A percentile compares a stretch with the other conserved stretches of the same genome.
Conservation (phyloP, 2,329 filamentous ascomycete species). For the Alternaria ventricosa region DNA sequence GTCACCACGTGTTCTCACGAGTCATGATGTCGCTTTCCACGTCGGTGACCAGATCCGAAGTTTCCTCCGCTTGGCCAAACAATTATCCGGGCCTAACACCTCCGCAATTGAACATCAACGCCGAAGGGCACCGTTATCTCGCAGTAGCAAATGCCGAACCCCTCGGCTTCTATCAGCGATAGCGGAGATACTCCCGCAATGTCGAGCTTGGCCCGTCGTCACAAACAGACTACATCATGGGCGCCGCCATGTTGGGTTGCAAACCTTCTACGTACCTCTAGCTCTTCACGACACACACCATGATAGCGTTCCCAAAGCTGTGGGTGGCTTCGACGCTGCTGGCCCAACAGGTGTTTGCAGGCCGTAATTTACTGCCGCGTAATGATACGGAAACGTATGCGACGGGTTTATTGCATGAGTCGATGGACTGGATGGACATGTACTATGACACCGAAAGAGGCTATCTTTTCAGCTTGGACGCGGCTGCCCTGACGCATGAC, state of each 20-base stretch:
- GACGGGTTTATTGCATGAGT: constrained; percentile 47
- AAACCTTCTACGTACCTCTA: not conserved
- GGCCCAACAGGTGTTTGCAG: constrained; percentile 10
- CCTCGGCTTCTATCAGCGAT: not conserved
- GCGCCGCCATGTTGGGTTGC: not conserved
- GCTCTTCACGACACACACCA: not conserved
- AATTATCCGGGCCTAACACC: constrained; percentile 6
- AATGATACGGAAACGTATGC: constrained; percentile 27
- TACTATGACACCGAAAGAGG: constrained; percentile 61
- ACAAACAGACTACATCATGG: not conserved
- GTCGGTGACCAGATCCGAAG: not conserved
- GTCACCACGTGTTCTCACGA: constrained; percentile 2
- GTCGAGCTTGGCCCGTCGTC: not conserved
- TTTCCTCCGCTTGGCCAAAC: not conserved
- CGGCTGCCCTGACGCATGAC: constrained; percentile 60
- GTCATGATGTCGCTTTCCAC: constrained; percentile 3
- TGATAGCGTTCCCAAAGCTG: constrained; percentile 15
- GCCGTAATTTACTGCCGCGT: constrained; percentile 9
- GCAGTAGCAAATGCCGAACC: constrained; percentile 8
- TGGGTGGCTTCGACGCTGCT: constrained; percentile 20
- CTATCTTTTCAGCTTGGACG: constrained; percentile 61
- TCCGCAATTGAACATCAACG: not conserved
- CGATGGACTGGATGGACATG: constrained; percentile 63
- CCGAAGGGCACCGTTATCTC: constrained; percentile 2
- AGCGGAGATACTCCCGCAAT: constrained; percentile 1